phyloP scores from a whole-genome alignment of 1,284 basidiomycete species.

The Pholiota adiposa region DNA sequence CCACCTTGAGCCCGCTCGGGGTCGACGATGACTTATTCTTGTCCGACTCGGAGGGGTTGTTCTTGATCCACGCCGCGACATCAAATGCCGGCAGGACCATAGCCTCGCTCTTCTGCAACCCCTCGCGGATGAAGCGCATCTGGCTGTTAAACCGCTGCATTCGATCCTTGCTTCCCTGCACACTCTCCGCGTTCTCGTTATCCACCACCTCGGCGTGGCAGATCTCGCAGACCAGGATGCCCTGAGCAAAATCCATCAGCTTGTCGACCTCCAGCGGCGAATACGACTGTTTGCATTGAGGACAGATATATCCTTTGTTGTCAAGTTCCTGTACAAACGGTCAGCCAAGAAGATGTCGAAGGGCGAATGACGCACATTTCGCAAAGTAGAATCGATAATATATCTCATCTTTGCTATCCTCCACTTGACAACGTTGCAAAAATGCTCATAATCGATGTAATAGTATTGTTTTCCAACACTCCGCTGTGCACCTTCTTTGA shows the following conservation, averaged over 20 bases:
- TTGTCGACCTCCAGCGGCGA: conserved; percentile 87
- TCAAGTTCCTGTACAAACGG: conserved; percentile 76
- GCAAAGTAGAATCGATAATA: conserved; percentile 85
- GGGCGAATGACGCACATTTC: conserved; percentile 62
- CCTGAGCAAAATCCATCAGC: conserved; percentile 71
- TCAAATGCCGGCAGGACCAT: conserved; percentile 87
- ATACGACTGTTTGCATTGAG: conserved; percentile 86
- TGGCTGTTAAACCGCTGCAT: conserved; percentile 96
- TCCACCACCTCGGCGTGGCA: conserved; percentile 84
- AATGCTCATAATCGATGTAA: conserved; percentile 94
- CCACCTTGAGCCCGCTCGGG: conserved; percentile 68
- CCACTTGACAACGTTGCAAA: conserved; percentile 98
- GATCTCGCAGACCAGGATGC: conserved; percentile 77
- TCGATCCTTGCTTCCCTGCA: conserved; percentile 85
- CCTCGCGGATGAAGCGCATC: conserved; percentile 86
- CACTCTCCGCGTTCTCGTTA: conserved; percentile 89
- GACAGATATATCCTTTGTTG: conserved; percentile 95
- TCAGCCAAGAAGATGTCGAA: conserved; percentile 6
- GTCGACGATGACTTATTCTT: conserved; percentile 56
- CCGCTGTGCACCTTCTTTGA: conserved; percentile 82
- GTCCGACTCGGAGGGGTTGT: conserved; percentile 62
- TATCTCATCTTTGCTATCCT: conserved; percentile 93
- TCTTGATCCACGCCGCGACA: conserved; percentile 78
- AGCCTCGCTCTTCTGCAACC: conserved; percentile 88
- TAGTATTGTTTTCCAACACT: conserved; percentile 89